A percentile compares a stretch with the other conserved stretches of the same genome.
These are phyloP conservation scores for Nemania sp. DNA, from an alignment of 2,329 filamentous ascomycete genomes.

Conservation along the genomic window DNA sequence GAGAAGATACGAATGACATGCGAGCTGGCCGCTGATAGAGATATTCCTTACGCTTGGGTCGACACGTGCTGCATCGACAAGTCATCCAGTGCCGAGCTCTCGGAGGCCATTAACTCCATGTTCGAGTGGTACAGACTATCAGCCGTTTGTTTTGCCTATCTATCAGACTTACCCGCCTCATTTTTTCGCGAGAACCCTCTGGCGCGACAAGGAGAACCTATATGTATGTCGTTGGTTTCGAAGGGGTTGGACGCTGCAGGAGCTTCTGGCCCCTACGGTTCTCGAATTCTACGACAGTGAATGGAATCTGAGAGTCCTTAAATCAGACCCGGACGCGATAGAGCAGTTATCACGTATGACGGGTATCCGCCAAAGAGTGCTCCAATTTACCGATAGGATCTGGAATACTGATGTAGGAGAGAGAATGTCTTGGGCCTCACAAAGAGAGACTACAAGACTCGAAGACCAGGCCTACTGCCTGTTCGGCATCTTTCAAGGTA, in stretches of 20 bases:
- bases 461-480: conserved; percentile 6
- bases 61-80: conserved; percentile 12
- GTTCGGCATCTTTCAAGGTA: conserved; percentile 3
- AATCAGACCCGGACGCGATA: background rate
- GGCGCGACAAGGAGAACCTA: background rate
- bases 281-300: conserved; percentile 1
- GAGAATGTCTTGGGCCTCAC: conserved; percentile 4
- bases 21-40: background rate
- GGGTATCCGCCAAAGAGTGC: background rate
- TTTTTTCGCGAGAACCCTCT: background rate
- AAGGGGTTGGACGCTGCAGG: conserved; percentile 6
- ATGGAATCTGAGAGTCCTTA: background rate
- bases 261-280: background rate
- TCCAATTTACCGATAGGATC: background rate
- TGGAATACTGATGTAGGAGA: background rate
- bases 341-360: background rate
- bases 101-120: conserved; percentile 3
- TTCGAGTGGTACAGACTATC: background rate
- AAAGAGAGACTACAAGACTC: background rate
- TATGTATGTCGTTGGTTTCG: background rate
- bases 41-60: background rate
- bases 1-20: background rate
- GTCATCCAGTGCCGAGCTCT: background rate
- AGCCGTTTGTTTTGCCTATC: background rate
- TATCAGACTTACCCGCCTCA: background rate